Percentiles rank a stretch among this genome's conserved stretches.
These are phyloP conservation scores for Fusarium penzigii DNA, from an alignment of 2,329 filamentous ascomycete genomes.

Conservation along the genomic window DNA sequence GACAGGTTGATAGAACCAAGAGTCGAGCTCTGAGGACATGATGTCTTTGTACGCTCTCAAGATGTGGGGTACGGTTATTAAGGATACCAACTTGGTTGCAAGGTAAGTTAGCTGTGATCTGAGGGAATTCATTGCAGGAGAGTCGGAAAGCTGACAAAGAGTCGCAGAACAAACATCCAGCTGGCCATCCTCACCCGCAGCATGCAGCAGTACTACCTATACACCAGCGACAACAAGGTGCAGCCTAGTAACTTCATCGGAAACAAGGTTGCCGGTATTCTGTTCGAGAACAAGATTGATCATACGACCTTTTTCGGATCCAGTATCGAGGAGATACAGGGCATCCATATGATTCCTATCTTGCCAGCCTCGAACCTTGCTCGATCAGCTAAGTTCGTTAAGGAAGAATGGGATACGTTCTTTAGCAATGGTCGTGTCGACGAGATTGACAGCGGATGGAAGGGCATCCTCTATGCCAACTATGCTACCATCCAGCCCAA, in stretches of 20 bases:
- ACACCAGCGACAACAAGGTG: conserved; percentile 65
- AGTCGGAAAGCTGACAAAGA: conserved; percentile 1
- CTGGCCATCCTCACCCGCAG: conserved; percentile 74
- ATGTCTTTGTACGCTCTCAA: conserved; percentile 87
- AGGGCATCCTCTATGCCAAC: conserved; percentile 80
- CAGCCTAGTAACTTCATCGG: conserved; percentile 76
- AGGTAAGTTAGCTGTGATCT: conserved; percentile 44
- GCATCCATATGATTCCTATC: conserved; percentile 83
- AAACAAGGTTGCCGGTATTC: conserved; percentile 71
- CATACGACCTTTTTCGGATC: conserved; percentile 87
- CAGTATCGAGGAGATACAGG: conserved; percentile 70
- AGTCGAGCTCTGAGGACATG: conserved; percentile 87
- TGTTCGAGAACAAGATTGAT: conserved; percentile 96
- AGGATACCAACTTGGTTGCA: conserved; percentile 78
- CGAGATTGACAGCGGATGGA: conserved; percentile 75
- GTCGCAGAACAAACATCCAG: conserved; percentile 71
- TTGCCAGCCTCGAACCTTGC: conserved; percentile 68
- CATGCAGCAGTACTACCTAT: conserved; percentile 80
- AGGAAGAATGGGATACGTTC: conserved; percentile 78
- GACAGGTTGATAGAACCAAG: conserved; percentile 56
- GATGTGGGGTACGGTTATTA: conserved; percentile 84
- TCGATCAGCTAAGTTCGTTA: conserved; percentile 69
- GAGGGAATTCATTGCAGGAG: background rate
- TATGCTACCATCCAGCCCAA: conserved; percentile 73
- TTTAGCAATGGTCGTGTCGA: conserved; percentile 71